A percentile compares a stretch with the other conserved stretches of the same genome.
Conservation (phyloP, 2,329 filamentous ascomycete species). For the Xylaria multiplex region DNA sequence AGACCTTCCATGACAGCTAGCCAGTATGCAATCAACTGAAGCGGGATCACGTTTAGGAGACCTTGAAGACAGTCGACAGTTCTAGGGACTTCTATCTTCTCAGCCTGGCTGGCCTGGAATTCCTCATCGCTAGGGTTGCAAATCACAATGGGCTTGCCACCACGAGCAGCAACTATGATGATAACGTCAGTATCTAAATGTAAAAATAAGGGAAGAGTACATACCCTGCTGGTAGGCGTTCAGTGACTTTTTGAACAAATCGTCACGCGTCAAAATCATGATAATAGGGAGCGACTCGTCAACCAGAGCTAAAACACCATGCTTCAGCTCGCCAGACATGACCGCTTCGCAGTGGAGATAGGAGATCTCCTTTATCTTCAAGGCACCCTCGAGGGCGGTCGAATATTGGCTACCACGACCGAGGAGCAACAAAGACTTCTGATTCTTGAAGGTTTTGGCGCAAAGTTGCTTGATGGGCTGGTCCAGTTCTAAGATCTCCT, state of each 20-base stretch:
- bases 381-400: constrained; percentile 93
- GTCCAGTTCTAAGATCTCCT: constrained; percentile 89
- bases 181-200: constrained; percentile 39
- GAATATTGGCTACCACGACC: constrained; percentile 97
- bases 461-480: constrained; percentile 95
- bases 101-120: constrained; percentile 86
- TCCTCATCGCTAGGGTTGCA: constrained; percentile 92
- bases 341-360: constrained; percentile 99
- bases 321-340: constrained; percentile 99
- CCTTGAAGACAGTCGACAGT: constrained; percentile 96
- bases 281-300: constrained; percentile 99
- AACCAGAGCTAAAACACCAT: constrained; percentile 95
- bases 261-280: constrained; percentile 97
- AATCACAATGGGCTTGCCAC: constrained; percentile 97
- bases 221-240: constrained; percentile 98
- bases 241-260: constrained; percentile 97
- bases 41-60: constrained; percentile 94
- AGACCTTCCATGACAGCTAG: constrained; percentile 94
- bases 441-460: constrained; percentile 91
- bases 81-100: constrained; percentile 97
- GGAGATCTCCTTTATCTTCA: constrained; percentile 99
- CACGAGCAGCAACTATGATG: constrained; percentile 84
- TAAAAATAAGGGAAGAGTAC: constrained; percentile 42
- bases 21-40: constrained; percentile 99
- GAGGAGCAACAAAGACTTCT: constrained; percentile 93